Conservation (phyloP, 768 basidiomycete genomes). For the Filobasidium wieringae region DNA sequence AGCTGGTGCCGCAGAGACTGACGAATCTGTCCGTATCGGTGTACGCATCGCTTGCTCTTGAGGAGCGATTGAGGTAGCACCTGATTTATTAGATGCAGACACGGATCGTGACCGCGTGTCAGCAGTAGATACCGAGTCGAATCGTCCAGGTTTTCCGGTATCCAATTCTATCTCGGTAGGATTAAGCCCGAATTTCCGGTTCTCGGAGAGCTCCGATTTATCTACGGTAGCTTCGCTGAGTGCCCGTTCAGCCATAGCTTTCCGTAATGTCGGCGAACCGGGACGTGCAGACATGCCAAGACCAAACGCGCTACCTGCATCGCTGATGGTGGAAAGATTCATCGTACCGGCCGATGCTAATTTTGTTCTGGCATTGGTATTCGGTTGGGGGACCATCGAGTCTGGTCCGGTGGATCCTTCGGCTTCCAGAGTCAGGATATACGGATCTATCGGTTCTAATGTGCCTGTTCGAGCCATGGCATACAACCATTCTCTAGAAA, state of each 20-base stretch:
- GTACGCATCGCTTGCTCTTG: neutral
- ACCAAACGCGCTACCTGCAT: neutral
- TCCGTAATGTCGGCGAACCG: neutral
- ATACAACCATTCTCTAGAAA: conserved; percentile 59
- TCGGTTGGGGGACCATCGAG: too few species aligned
- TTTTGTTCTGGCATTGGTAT: too few species aligned
- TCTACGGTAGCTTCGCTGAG: neutral
- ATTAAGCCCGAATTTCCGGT: conserved; percentile 9
- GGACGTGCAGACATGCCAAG: neutral
- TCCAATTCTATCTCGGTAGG: conserved; percentile 9
- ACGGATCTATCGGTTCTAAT: conserved; percentile 15
- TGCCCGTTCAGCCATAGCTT: neutral
- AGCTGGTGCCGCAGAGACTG: neutral
- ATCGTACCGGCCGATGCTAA: neutral
- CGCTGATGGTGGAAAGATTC: neutral
- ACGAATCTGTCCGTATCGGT: neutral
- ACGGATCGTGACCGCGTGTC: neutral
- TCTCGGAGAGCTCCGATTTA: neutral
- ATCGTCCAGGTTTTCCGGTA: neutral
- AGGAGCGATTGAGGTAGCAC: neutral
- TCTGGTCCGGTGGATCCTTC: neutral
- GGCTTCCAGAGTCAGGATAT: neutral
- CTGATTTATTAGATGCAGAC: neutral
- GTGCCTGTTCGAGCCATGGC: conserved; percentile 48
- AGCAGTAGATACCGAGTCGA: neutral